phyloP scores from a whole-genome alignment of 192 early-diverging fungal genomes.

The Physocladia obscura region DNA sequence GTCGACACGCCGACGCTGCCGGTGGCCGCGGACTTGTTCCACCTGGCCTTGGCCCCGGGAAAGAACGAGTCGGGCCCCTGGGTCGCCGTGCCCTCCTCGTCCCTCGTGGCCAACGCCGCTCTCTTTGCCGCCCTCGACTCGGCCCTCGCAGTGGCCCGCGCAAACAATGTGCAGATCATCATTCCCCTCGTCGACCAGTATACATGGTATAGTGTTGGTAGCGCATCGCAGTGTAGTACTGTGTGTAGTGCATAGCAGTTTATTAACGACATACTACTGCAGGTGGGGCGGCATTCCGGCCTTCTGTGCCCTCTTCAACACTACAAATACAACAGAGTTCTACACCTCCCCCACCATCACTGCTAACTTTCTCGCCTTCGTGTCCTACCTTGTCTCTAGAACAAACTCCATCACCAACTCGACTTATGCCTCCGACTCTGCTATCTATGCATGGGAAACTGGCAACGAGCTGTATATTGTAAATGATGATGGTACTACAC shows the following conservation, averaged over 20 bases:
- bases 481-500: not conserved
- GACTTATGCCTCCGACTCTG: conserved; percentile 42
- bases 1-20: not conserved
- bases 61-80: not conserved
- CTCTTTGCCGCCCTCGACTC: conserved; percentile 42
- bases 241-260: not conserved
- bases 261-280: not conserved
- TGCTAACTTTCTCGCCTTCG: conserved; percentile 32
- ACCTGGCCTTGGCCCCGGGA: not conserved
- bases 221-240: too few species aligned
- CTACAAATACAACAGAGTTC: conserved; percentile 16
- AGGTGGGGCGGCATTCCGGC: conserved; percentile 29
- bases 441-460: conserved; percentile 46
- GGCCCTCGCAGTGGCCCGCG: conserved; percentile 32
- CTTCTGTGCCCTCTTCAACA: not conserved
- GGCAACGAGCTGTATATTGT: conserved; percentile 50
- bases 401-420: conserved; percentile 47
- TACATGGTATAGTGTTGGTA: not conserved
- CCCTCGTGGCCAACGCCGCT: conserved; percentile 29
- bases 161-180: conserved; percentile 34
- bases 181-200: conserved; percentile 49
- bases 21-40: not conserved
- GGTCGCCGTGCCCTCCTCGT: conserved; percentile 7
- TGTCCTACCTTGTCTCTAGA: conserved; percentile 36
- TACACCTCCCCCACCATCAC: conserved; percentile 31